Evolutionary conservation across 1,284 basidiomycete genomes (phyloP).

Genomic region (Moniliophthora roreri): DNA sequence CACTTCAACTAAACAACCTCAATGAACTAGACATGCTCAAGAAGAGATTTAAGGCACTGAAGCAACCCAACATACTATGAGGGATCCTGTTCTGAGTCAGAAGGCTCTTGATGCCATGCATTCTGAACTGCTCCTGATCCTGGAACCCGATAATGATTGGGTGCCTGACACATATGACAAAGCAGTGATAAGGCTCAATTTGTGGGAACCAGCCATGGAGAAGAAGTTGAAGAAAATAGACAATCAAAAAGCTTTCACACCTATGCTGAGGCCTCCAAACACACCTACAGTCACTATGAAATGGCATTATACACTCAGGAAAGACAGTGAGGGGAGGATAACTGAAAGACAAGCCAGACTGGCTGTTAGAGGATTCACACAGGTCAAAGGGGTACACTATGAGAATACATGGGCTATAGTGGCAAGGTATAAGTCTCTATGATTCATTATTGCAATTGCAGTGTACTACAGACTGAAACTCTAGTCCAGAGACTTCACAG

Average conservation of each 20-base stretch:
- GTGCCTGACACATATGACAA: background rate
- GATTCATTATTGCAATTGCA: background rate
- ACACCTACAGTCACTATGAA: background rate
- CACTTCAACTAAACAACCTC: too few relatives aligned
- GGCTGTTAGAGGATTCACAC: background rate
- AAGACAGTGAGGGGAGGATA: background rate
- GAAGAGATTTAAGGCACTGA: too few relatives aligned
- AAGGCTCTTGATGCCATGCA: too few relatives aligned
- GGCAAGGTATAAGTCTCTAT: background rate
- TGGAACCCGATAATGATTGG: background rate
- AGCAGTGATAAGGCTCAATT: background rate
- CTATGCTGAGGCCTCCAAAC: background rate
- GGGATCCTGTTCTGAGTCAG: too few relatives aligned
- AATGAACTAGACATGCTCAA: too few relatives aligned
- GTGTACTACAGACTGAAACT: background rate
- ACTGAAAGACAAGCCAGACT: background rate
- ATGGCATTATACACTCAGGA: background rate
- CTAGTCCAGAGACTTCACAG: slow-evolving; percentile 1
- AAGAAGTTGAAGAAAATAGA: background rate
- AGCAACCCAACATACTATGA: too few relatives aligned
- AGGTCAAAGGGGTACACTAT: background rate
- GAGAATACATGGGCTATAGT: background rate
- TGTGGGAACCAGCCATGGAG: background rate
- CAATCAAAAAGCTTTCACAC: background rate
- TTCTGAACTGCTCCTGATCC: background rate